Conservation (phyloP, 306 rosid species). For the Ziziphus jujuba region DNA sequence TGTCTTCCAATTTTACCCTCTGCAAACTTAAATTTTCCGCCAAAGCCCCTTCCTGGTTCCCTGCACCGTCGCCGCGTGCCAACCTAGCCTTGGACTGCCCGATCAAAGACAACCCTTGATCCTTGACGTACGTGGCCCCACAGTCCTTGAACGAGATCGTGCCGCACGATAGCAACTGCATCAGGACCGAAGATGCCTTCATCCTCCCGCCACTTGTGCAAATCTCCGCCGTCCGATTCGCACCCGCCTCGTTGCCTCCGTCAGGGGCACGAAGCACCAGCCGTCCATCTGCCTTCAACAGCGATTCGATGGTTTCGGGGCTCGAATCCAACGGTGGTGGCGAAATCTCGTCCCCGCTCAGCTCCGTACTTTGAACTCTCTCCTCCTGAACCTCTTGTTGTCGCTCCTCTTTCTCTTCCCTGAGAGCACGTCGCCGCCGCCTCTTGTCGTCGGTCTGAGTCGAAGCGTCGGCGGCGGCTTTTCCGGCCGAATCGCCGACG, state of each 20-base stretch:
- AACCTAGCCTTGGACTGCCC: conserved; percentile 66
- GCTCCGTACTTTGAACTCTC: conserved; percentile 56
- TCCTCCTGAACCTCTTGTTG: conserved; percentile 4
- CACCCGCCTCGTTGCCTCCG: conserved; percentile 18
- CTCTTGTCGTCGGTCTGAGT: conserved; percentile 93
- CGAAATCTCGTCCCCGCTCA: conserved; percentile 85
- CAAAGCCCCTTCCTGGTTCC: conserved; percentile 44
- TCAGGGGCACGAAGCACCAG: conserved; percentile 36
- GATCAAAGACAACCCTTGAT: conserved; percentile 57
- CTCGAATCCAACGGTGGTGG: conserved; percentile 99
- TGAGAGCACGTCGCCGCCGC: conserved; percentile 51
- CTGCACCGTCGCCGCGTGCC: conserved; percentile 54
- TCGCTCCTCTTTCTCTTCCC: conserved; percentile 35
- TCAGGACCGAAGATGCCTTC: conserved; percentile 78
- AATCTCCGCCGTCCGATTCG: conserved; percentile 46
- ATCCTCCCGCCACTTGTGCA: conserved; percentile 50
- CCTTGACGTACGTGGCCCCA: conserved; percentile 47
- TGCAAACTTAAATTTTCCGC: conserved; percentile 41
- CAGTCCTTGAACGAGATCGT: conserved; percentile 77
- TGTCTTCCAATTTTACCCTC: conserved; percentile 77
- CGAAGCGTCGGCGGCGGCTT: conserved; percentile 75
- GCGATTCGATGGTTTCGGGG: conserved; percentile 82
- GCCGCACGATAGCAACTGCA: conserved; percentile 86
- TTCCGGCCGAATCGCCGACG: conserved; percentile 61
- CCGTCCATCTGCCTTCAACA: conserved; percentile 82